Base-by-base conservation (phyloP, 345 rosid species). In the Citrus mangshanensis region DNA sequence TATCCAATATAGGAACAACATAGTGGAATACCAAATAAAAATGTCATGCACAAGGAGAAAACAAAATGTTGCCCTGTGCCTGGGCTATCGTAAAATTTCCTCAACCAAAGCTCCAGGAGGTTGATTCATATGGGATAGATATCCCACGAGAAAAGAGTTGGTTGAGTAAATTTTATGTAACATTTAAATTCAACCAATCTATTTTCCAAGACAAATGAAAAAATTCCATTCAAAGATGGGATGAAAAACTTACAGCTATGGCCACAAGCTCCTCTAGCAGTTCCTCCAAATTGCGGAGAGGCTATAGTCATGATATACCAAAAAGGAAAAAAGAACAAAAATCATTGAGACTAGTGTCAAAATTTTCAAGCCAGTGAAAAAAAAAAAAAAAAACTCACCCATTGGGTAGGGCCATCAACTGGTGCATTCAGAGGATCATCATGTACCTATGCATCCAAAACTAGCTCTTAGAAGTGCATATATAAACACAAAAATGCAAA, bases 361-460 rank as follows among this genome's bases (percentile, higher is more conserved):
- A 54, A 34, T 18, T 7, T 30, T 74, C 25, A 22, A 35, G 59
- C 61, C 21, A 35, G 70, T n/a, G 42, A 9, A 74, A 8, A 58
- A 40, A 8, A 25, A 40, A 8, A 25, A 42, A 65, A 76, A 25
- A 42, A 65, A 76, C 98, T 85, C 82, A 96, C 99, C 99, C 98
- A 96, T 77, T 96, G 99, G 62, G 99, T 96, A 72, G 98, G 99
- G 73, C 97, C 99, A 84, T 96, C 98, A 78, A 93, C 97, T 9
- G 98, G 98, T 68, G 99, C 97, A 85, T 80, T 94, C 79, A 93
- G 60, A 86, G 99, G 97, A 86, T 94, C 93, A 82, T 96, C 93
- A 85, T 96, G 99, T 80, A 96, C 99, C 99, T 96, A 82, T 71
- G 55, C 77, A 82, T 60, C 65, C 75, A 82, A 80, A 85, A 71